Evolutionary conservation across 2,329 filamentous ascomycete species (phyloP).

Genomic region (Capronia coronata): DNA sequence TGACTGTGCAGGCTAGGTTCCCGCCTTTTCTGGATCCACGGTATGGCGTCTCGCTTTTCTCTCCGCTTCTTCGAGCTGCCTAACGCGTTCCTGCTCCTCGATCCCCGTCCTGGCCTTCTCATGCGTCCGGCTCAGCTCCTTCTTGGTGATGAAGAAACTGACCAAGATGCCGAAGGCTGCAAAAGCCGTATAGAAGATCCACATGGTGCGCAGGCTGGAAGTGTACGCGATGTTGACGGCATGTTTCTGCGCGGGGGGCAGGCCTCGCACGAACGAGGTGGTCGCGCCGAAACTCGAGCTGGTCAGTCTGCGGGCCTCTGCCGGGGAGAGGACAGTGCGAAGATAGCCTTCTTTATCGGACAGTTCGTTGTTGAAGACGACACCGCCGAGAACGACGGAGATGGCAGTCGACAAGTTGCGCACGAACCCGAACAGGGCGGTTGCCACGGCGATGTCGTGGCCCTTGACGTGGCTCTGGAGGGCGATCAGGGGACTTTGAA

Average conservation of each 20-base stretch:
- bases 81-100: conserved; percentile 39
- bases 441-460: conserved; percentile 54
- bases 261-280: conserved; percentile 32
- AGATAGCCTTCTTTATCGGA: conserved; percentile 31
- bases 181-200: conserved; percentile 39
- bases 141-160: conserved; percentile 31
- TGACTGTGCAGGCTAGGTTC: background rate
- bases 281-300: conserved; percentile 34
- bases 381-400: conserved; percentile 49
- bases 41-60: conserved; percentile 27
- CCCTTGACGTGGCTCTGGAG: conserved; percentile 57
- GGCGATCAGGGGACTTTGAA: conserved; percentile 57
- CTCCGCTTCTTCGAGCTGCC: conserved; percentile 28
- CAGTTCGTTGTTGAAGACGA: conserved; percentile 40
- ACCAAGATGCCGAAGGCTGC: conserved; percentile 30
- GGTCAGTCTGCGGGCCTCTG: conserved; percentile 32
- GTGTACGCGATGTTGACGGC: conserved; percentile 33
- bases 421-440: conserved; percentile 51
- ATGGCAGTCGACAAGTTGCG: conserved; percentile 49
- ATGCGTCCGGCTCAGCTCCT: conserved; percentile 36
- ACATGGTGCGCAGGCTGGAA: conserved; percentile 35
- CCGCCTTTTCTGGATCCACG: background rate
- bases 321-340: conserved; percentile 30
- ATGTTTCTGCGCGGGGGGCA: conserved; percentile 29
- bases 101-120: conserved; percentile 43